These are phyloP conservation scores for Globisporangium alternatum DNA, from an alignment of 352 stramenopile species.

Conservation along the genomic window DNA sequence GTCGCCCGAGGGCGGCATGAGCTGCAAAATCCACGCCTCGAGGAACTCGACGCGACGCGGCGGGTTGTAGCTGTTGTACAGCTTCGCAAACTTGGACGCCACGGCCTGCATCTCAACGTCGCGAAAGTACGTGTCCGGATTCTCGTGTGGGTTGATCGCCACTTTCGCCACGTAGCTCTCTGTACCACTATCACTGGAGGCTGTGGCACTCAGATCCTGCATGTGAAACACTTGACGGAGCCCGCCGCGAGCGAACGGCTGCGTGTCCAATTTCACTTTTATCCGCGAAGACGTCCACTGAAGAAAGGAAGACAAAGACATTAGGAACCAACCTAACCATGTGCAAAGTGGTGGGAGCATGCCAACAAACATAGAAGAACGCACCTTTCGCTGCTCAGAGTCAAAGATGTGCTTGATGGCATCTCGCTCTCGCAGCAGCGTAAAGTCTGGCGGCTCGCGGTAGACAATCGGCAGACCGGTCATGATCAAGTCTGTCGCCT, in stretches of 20 bases:
- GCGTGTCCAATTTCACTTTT: slow-evolving; percentile 68
- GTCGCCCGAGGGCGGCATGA: slow-evolving; percentile 34
- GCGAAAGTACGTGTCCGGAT: slow-evolving; percentile 82
- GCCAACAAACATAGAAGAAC: not conserved
- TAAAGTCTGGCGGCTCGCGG: slow-evolving; percentile 62
- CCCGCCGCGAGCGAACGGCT: slow-evolving; percentile 59
- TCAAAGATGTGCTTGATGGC: slow-evolving; percentile 83
- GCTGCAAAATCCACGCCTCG: slow-evolving; percentile 71
- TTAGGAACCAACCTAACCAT: not conserved
- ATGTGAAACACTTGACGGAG: slow-evolving; percentile 70
- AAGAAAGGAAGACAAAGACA: not conserved
- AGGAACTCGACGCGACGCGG: slow-evolving; percentile 73
- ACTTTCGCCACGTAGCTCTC: slow-evolving; percentile 76
- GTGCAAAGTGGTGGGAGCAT: not conserved
- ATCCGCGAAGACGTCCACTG: slow-evolving; percentile 71
- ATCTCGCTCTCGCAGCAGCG: slow-evolving; percentile 50
- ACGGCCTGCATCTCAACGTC: slow-evolving; percentile 87
- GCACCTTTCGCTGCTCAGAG: slow-evolving; percentile 55
- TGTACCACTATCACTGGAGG: not conserved
- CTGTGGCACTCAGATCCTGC: slow-evolving; percentile 50
- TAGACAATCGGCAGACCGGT: slow-evolving; percentile 57
- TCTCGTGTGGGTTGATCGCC: slow-evolving; percentile 72
- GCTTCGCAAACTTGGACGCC: slow-evolving; percentile 67
- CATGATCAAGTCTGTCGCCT: slow-evolving; percentile 55
- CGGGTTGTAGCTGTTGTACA: slow-evolving; percentile 85